Evolutionary conservation across 257 asterid genomes (phyloP).

Genomic region (Lycium ferocissimum): DNA sequence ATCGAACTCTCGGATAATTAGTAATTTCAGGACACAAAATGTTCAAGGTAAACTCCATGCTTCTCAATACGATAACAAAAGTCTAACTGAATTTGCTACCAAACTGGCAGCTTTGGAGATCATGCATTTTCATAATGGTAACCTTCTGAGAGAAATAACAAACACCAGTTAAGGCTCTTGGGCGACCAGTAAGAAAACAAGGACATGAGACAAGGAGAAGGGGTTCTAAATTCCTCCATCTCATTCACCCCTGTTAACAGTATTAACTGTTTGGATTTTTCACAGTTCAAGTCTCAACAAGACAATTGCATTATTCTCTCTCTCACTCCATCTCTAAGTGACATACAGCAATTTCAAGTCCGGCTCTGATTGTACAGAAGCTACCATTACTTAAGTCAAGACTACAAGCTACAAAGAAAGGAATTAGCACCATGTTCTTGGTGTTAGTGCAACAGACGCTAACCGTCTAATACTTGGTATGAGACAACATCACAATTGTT

Average conservation of each 20-base stretch:
- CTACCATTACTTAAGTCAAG: slow-evolving; percentile 19
- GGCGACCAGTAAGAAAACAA: slow-evolving; percentile 10
- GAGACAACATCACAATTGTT: neutral
- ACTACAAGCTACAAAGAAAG: slow-evolving; percentile 24
- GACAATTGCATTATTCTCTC: neutral
- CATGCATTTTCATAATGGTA: neutral
- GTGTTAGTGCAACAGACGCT: neutral
- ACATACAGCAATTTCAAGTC: neutral
- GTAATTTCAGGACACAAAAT: neutral
- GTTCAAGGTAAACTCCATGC: neutral
- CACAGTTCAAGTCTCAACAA: neutral
- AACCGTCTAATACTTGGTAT: neutral
- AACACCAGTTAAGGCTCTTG: slow-evolving; percentile 1
- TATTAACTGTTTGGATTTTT: neutral
- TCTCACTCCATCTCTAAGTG: neutral
- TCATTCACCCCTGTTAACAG: neutral
- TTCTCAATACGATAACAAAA: slow-evolving; percentile 5
- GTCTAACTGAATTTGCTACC: slow-evolving; percentile 9
- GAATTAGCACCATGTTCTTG: slow-evolving; percentile 18
- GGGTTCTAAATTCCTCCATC: slow-evolving; percentile 13
- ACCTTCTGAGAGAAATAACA: neutral
- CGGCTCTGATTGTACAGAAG: neutral
- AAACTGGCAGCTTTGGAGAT: slow-evolving; percentile 25
- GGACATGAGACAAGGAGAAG: slow-evolving; percentile 11
- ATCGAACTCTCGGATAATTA: neutral